Evolutionary conservation across 768 basidiomycete species (phyloP).

Genomic region (Omphalotus guepiniiformis): DNA sequence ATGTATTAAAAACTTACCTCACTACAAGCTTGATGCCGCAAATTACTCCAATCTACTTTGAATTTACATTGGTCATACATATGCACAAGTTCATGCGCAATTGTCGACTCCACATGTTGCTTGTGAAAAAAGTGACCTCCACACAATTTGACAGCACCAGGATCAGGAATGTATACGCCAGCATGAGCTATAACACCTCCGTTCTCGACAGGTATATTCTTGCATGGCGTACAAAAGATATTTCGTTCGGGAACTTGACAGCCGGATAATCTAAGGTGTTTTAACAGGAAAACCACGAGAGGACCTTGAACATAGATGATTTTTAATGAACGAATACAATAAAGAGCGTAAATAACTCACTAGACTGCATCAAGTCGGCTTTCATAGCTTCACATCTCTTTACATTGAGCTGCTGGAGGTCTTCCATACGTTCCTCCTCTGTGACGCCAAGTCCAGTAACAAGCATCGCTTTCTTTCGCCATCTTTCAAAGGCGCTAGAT

Average conservation of each 20-base stretch:
- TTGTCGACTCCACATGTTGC: slow-evolving; percentile 88
- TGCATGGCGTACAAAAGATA: slow-evolving; percentile 84
- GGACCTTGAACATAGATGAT: slow-evolving; percentile 54
- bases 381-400: slow-evolving; percentile 67
- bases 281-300: slow-evolving; percentile 83
- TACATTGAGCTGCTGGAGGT: slow-evolving; percentile 32
- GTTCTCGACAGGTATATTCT: slow-evolving; percentile 17
- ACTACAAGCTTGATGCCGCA: slow-evolving; percentile 94
- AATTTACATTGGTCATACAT: slow-evolving; percentile 96
- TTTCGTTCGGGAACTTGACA: slow-evolving; percentile 68
- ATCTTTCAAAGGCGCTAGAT: slow-evolving; percentile 41
- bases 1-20: slow-evolving; percentile 59
- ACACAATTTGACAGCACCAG: slow-evolving; percentile 80
- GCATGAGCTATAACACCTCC: slow-evolving; percentile 37
- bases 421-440: slow-evolving; percentile 40
- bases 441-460: slow-evolving; percentile 46
- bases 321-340: slow-evolving; percentile 9
- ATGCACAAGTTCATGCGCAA: slow-evolving; percentile 92
- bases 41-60: slow-evolving; percentile 86
- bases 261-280: slow-evolving; percentile 77
- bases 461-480: slow-evolving; percentile 42
- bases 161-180: slow-evolving; percentile 80
- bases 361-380: slow-evolving; percentile 60
- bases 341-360: slow-evolving; percentile 37
- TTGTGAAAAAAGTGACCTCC: slow-evolving; percentile 78